Percentiles rank a stretch among this genome's conserved stretches.
These are phyloP conservation scores for Telfairia occidentalis DNA, from an alignment of 331 rosid species.

Conservation along the genomic window DNA sequence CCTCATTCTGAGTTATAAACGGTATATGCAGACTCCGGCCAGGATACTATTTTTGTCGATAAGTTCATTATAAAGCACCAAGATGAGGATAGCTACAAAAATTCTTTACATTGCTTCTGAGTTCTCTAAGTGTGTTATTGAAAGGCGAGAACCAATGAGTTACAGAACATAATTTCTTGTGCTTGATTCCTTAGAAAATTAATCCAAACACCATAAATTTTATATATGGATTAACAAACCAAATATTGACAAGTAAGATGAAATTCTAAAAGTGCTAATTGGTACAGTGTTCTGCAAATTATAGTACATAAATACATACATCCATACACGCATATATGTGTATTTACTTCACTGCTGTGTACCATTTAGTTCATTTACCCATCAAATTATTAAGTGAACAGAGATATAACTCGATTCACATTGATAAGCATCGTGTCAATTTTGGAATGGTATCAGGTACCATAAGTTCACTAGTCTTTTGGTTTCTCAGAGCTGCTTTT, in stretches of 20 bases:
- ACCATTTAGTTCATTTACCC: background rate
- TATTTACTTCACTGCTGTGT: background rate
- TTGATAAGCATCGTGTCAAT: background rate
- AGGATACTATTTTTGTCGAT: background rate
- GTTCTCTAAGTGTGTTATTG: background rate
- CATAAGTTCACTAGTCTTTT: background rate
- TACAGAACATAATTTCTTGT: background rate
- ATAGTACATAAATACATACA: background rate
- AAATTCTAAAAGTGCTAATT: background rate
- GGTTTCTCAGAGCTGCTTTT: slow-evolving; percentile 71
- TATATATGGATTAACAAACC: background rate
- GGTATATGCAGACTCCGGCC: background rate
- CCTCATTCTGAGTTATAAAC: background rate
- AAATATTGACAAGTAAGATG: background rate
- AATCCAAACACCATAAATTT: background rate
- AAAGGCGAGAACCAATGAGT: background rate
- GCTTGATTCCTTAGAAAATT: background rate
- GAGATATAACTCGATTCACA: background rate
- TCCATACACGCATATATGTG: background rate
- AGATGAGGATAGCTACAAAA: background rate
- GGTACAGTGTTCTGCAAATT: background rate
- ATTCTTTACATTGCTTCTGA: background rate
- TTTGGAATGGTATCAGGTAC: background rate
- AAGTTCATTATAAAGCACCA: background rate
- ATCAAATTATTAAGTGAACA: background rate